Conservation (phyloP, 106 monocot genomes). For the Acanthochlamys bracteata region DNA sequence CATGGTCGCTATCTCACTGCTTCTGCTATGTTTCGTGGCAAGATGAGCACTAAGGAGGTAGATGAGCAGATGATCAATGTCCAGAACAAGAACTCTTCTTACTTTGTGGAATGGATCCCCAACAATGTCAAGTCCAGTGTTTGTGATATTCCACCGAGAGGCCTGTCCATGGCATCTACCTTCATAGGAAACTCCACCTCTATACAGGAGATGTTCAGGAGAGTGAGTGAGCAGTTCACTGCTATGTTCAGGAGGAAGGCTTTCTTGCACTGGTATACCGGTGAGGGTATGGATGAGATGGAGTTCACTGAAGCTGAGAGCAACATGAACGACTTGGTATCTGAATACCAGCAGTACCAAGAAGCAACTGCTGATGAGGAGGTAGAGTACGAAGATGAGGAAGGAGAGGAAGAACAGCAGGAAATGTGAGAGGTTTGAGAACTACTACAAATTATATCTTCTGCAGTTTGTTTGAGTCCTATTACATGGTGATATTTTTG, state of each 20-base stretch:
- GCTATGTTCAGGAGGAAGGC: constrained; percentile 25
- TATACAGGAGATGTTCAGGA: constrained; percentile 37
- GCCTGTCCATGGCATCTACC: constrained; percentile 16
- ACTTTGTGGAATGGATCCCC: constrained; percentile 59
- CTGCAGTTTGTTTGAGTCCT: neutral
- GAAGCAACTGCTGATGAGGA: constrained; percentile 30
- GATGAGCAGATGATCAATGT: constrained; percentile 63
- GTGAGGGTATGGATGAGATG: constrained; percentile 21
- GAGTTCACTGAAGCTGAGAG: constrained; percentile 21
- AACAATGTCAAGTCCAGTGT: constrained; percentile 42
- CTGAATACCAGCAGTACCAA: constrained; percentile 19
- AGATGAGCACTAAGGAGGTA: constrained; percentile 63
- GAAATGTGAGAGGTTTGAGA: neutral
- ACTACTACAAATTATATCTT: neutral
- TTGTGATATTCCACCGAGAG: constrained; percentile 11
- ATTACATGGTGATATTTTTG: too few relatives aligned
- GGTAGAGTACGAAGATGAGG: constrained; percentile 1
- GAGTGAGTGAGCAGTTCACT: constrained; percentile 30
- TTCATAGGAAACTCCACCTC: constrained; percentile 43
- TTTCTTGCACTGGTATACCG: constrained; percentile 21
- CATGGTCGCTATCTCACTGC: constrained; percentile 55
- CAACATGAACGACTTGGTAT: constrained; percentile 18
- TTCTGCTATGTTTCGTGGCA: constrained; percentile 55
- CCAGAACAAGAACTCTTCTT: constrained; percentile 63
- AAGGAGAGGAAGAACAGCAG: neutral